A percentile compares a stretch with the other conserved stretches of the same genome.
Evolutionary conservation across 768 basidiomycete genomes (phyloP).

Genomic region (Tephrocybe sp.): DNA sequence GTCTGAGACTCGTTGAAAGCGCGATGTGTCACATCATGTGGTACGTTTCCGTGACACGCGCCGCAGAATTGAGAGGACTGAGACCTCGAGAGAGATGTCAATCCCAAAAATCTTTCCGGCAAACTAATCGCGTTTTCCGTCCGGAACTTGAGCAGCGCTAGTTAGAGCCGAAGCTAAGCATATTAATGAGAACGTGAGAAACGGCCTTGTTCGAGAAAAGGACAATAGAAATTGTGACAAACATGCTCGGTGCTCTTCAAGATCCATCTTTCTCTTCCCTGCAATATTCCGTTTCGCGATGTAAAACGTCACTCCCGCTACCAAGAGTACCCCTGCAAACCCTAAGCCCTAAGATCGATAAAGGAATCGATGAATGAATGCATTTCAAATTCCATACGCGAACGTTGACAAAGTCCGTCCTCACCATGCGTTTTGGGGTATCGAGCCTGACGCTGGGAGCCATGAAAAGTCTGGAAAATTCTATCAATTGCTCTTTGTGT

Average conservation of each 20-base stretch:
- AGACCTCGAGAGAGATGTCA: too few species aligned
- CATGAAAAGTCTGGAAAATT: conserved; percentile 6
- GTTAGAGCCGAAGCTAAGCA: not conserved
- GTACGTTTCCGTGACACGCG: not conserved
- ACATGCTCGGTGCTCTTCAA: conserved; percentile 31
- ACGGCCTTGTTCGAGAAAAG: too few species aligned
- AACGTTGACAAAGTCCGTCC: not conserved
- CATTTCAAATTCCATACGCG: not conserved
- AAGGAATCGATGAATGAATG: not conserved
- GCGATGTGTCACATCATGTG: conserved; percentile 12
- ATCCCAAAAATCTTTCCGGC: not conserved
- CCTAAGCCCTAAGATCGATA: conserved; percentile 21
- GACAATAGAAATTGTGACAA: conserved; percentile 6
- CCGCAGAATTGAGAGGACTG: too few species aligned
- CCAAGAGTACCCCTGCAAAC: conserved; percentile 28
- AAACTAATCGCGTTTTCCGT: not conserved
- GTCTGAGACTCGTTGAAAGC: conserved; percentile 1
- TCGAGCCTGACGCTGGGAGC: conserved; percentile 12
- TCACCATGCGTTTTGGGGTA: conserved; percentile 21
- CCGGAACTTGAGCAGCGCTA: not conserved
- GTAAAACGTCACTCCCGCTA: conserved; percentile 32
- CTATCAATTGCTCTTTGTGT: not conserved
- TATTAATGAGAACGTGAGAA: not conserved
- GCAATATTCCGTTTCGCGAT: conserved; percentile 30
- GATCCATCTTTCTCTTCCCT: conserved; percentile 29